Percentiles rank a stretch among this genome's conserved stretches.
phyloP scores from a whole-genome alignment of 2,329 filamentous ascomycete species.

The Bipolaris gigantea region DNA sequence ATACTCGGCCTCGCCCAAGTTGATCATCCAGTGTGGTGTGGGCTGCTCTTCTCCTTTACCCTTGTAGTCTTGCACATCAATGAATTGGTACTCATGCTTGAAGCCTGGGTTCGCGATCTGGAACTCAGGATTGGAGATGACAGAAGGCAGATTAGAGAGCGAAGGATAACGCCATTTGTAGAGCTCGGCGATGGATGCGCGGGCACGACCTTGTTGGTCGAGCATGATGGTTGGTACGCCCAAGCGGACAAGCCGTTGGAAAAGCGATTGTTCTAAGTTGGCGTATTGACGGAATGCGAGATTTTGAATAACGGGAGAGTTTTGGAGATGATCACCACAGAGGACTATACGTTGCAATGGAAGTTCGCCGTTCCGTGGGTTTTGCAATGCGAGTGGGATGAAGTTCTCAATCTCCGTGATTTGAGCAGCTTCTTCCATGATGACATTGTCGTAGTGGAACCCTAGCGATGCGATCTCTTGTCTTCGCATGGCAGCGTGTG shows the following conservation, averaged over 20 bases:
- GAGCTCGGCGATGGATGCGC: slow-evolving; percentile 81
- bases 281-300: slow-evolving; percentile 92
- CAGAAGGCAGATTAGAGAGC: slow-evolving; percentile 76
- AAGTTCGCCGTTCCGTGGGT: slow-evolving; percentile 70
- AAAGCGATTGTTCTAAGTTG: slow-evolving; percentile 93
- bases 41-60: slow-evolving; percentile 86
- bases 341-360: slow-evolving; percentile 85
- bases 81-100: slow-evolving; percentile 93
- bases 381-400: slow-evolving; percentile 91
- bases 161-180: slow-evolving; percentile 92
- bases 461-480: slow-evolving; percentile 89
- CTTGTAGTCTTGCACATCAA: slow-evolving; percentile 92
- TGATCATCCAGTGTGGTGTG: slow-evolving; percentile 92
- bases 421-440: slow-evolving; percentile 98
- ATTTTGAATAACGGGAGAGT: slow-evolving; percentile 93
- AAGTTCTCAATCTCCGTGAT: slow-evolving; percentile 98
- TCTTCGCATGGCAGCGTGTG: slow-evolving; percentile 91
- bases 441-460: slow-evolving; percentile 95
- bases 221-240: slow-evolving; percentile 90
- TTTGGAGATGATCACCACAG: slow-evolving; percentile 94
- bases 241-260: slow-evolving; percentile 84
- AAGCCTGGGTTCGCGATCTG: slow-evolving; percentile 85
- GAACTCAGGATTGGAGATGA: slow-evolving; percentile 71
- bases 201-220: slow-evolving; percentile 89
- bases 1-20: slow-evolving; percentile 95